Base-by-base conservation (phyloP, 2,329 filamentous ascomycete genomes). In the Pseudogymnoascus sp. region DNA sequence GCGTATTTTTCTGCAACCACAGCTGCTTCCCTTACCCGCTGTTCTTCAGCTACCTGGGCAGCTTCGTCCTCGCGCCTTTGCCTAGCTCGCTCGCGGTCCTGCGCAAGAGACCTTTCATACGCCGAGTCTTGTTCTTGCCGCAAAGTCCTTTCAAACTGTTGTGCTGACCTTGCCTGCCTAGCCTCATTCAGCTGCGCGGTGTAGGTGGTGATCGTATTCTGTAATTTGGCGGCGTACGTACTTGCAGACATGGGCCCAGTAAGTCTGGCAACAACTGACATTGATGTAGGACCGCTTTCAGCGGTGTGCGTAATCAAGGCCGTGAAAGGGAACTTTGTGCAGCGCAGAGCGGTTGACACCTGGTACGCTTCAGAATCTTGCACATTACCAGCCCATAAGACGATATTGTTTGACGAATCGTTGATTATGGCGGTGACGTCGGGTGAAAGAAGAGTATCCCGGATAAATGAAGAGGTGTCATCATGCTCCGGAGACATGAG, bases 281-380 rank as follows among this genome's bases (percentile, higher is more conserved):
- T 97, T 14, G 91, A 86, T 1, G 91, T 91, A 66, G 87, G 87
- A 1, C 90, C 89, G 65, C 93, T 86, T 67, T 88, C 88, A 0
- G 92, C 92, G 0, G 92, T 96, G 66, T 97, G 88, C 63, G 91
- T 92, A 29, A 97, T 87, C 2, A 97, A 76, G 12, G 88, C 91
- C 0, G 89, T 87, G 72, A 96, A 97, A 8, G 94, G 94, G 70
- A 94, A 97, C 72, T 95, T 96, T 64, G 91, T 96, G 74, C 90
- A 94, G 68, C 87, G 87, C 66, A 97, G 85, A 52, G 92, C 91
- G 11, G 84, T 83, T n/a, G 92, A 86, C 41, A 97, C 91, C 73
- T 97, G 92, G 74, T 95, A 97, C 4, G 93, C 91, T 76, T 99
- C 94, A 2, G 91, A 89, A 73, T 99, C 94, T 66, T 92, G 85